A percentile compares a stretch with the other conserved stretches of the same genome.
Evolutionary conservation across 2,329 filamentous ascomycete genomes (phyloP).

Genomic region (Pseudogymnoascus sp.): DNA sequence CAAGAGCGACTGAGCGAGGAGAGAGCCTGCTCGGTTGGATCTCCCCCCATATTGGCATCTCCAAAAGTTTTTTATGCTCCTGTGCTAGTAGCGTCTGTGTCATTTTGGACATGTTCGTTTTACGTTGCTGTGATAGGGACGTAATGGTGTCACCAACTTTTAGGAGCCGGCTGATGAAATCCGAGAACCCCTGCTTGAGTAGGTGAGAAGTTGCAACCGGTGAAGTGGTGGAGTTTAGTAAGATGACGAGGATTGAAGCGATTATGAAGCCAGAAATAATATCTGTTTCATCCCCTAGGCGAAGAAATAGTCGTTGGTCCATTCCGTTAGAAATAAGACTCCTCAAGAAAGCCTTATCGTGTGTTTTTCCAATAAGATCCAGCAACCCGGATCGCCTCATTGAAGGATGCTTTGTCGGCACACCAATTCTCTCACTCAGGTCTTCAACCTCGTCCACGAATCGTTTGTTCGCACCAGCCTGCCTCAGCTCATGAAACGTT

Average conservation of each 20-base stretch:
- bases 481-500: constrained; percentile 58
- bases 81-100: constrained; percentile 49
- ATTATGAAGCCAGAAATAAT: constrained; percentile 56
- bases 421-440: constrained; percentile 52
- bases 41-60: constrained; percentile 54
- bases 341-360: constrained; percentile 54
- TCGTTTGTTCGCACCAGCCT: constrained; percentile 59
- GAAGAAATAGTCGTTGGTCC: constrained; percentile 60
- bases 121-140: constrained; percentile 56
- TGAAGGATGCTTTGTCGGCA: constrained; percentile 40
- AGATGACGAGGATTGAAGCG: constrained; percentile 53
- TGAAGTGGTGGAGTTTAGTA: constrained; percentile 55
- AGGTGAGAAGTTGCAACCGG: constrained; percentile 53
- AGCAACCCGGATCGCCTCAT: constrained; percentile 52
- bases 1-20: constrained; percentile 56
- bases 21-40: constrained; percentile 45
- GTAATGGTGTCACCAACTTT: constrained; percentile 47
- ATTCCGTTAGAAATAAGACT: constrained; percentile 70
- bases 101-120: constrained; percentile 61
- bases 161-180: constrained; percentile 51
- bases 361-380: constrained; percentile 52
- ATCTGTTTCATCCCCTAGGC: constrained; percentile 54
- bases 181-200: constrained; percentile 44
- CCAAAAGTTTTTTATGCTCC: constrained; percentile 46
- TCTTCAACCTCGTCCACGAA: constrained; percentile 61